These are phyloP conservation scores for Peltaster fructicola DNA, from an alignment of 2,329 filamentous ascomycete species.

Conservation along the genomic window DNA sequence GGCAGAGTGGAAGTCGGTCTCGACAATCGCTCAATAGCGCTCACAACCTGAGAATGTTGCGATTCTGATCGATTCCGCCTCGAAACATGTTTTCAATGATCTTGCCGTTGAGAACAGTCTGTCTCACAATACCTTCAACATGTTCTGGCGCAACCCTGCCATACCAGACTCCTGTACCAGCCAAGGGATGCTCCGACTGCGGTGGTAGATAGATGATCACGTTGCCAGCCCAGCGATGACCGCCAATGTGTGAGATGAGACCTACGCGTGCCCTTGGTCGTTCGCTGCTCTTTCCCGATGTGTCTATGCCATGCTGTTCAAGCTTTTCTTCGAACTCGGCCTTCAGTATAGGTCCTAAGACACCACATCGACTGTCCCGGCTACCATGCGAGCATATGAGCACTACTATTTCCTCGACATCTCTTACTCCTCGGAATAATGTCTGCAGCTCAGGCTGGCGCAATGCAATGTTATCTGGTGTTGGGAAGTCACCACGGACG, in stretches of 20 bases:
- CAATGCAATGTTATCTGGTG: constrained; percentile 25
- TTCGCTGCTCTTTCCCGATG: constrained; percentile 9
- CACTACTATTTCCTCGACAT: constrained; percentile 52
- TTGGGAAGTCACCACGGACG: constrained; percentile 35
- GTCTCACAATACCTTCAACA: constrained; percentile 56
- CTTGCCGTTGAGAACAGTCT: constrained; percentile 50
- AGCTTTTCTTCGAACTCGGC: constrained; percentile 51
- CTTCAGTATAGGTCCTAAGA: constrained; percentile 56
- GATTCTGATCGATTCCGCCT: constrained; percentile 38
- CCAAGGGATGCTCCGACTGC: constrained; percentile 34
- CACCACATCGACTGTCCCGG: constrained; percentile 65
- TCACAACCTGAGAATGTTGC: constrained; percentile 16
- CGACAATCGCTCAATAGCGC: too few species aligned
- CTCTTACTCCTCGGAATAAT: constrained; percentile 37
- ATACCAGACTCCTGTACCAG: constrained; percentile 66
- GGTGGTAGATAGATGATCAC: constrained; percentile 66
- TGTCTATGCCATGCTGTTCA: constrained; percentile 26
- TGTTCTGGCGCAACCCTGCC: constrained; percentile 58
- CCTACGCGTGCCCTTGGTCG: constrained; percentile 44
- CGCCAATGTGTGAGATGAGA: constrained; percentile 62
- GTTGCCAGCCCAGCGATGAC: constrained; percentile 75
- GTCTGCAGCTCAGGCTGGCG: constrained; percentile 32
- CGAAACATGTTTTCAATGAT: constrained; percentile 56
- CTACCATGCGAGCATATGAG: constrained; percentile 77
- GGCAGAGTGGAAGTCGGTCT: too few species aligned